Evolutionary conservation across 208 protist species (phyloP).

Genomic region (Trypanosoma rangeli): DNA sequence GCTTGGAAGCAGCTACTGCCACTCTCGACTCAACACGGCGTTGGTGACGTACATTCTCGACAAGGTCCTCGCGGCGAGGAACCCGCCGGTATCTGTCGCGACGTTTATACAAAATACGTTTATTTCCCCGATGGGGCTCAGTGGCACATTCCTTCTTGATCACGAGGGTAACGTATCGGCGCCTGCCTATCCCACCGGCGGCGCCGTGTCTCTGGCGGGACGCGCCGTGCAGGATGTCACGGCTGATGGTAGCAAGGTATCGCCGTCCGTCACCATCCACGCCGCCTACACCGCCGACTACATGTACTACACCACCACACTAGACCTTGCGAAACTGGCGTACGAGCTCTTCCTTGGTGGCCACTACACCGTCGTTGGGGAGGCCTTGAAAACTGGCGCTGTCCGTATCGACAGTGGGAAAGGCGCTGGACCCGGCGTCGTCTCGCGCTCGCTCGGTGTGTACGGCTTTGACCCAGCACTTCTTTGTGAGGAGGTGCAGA

Average conservation of each 20-base stretch:
- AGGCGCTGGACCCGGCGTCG: constrained; percentile 4
- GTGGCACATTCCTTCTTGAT: constrained; percentile 50
- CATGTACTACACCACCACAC: constrained; percentile 60
- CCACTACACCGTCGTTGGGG: constrained; percentile 12
- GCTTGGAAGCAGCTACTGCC: constrained; percentile 27
- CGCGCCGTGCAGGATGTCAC: constrained; percentile 35
- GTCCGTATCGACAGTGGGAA: not conserved
- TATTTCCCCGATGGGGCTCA: constrained; percentile 39
- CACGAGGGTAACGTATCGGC: constrained; percentile 14
- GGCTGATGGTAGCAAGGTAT: constrained; percentile 7
- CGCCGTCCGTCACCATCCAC: constrained; percentile 30
- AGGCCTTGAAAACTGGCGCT: constrained; percentile 6
- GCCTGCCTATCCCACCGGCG: constrained; percentile 29
- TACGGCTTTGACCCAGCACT: constrained; percentile 26
- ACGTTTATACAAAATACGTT: constrained; percentile 45
- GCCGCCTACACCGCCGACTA: constrained; percentile 56
- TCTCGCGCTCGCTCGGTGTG: constrained; percentile 29
- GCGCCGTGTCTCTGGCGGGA: constrained; percentile 1
- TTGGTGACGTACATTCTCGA: constrained; percentile 57
- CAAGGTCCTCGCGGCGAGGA: constrained; percentile 27
- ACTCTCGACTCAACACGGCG: constrained; percentile 58
- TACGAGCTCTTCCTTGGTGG: constrained; percentile 33
- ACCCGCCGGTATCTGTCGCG: constrained; percentile 29
- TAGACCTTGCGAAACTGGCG: constrained; percentile 36
- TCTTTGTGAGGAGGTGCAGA: constrained; percentile 25